phyloP scores from a whole-genome alignment of 2,329 filamentous ascomycete species.

The Elsinoe australis region DNA sequence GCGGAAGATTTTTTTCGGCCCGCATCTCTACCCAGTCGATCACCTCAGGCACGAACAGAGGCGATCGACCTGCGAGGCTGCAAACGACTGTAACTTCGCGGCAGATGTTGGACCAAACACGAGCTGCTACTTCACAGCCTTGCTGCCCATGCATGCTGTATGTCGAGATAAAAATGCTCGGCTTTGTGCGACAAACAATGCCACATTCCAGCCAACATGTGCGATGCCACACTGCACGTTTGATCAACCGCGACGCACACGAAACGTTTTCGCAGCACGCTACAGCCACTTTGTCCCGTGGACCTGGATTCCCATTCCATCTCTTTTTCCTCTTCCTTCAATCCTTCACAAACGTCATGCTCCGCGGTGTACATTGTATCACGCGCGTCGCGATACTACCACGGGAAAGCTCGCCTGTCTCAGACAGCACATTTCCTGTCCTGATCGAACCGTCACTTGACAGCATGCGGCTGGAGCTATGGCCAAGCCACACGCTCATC shows the following conservation, averaged over 20 bases:
- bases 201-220: neutral
- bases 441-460: too few relatives aligned
- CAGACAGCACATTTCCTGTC: too few relatives aligned
- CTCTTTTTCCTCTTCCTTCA: neutral
- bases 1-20: conserved; percentile 6
- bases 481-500: neutral
- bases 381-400: too few relatives aligned
- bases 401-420: too few relatives aligned
- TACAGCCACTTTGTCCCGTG: conserved; percentile 1
- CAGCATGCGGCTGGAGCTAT: too few relatives aligned
- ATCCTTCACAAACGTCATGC: neutral
- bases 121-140: too few relatives aligned
- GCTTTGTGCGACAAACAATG: neutral
- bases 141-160: neutral
- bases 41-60: conserved; percentile 2
- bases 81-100: too few relatives aligned
- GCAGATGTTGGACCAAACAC: too few relatives aligned
- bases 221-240: too few relatives aligned
- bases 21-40: conserved; percentile 13
- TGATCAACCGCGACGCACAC: neutral
- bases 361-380: too few relatives aligned
- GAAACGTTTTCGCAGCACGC: conserved; percentile 2
- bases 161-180: neutral
- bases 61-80: too few relatives aligned
- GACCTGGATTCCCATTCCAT: conserved; percentile 4